These are phyloP conservation scores for Polygonum aviculare DNA, from an alignment of 148 eudicot genomes.

Conservation along the genomic window DNA sequence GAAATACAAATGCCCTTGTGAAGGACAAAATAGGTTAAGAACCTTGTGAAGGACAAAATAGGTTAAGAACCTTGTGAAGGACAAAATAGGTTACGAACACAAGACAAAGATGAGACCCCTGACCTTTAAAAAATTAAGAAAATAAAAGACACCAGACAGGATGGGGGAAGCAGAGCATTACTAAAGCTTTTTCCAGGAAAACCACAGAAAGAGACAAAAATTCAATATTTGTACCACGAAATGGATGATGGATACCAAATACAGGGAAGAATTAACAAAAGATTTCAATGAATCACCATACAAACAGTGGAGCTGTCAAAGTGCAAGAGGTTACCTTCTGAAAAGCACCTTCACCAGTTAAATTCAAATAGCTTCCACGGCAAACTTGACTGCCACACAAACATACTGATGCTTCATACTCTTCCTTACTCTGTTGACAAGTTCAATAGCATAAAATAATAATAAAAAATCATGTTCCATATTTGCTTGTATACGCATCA, in stretches of 20 bases:
- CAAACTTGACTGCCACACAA: slow-evolving; percentile 97
- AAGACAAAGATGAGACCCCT: not conserved
- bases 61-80: not conserved
- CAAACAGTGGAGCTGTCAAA: not conserved
- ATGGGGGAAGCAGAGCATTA: not conserved
- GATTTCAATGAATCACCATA: not conserved
- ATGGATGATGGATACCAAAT: not conserved
- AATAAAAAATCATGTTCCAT: not conserved
- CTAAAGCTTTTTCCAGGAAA: not conserved
- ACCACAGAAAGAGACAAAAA: not conserved
- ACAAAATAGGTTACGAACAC: not conserved
- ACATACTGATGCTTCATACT: slow-evolving; percentile 95
- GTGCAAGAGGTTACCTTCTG: slow-evolving; percentile 50
- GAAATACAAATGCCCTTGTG: not conserved
- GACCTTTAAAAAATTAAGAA: not conserved
- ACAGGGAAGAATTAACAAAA: not conserved
- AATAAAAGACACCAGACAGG: not conserved
- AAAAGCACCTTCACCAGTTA: slow-evolving; percentile 91
- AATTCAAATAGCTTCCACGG: slow-evolving; percentile 95
- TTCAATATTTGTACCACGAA: not conserved
- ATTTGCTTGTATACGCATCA: not conserved
- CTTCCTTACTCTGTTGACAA: slow-evolving; percentile 80
- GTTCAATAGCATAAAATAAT: slow-evolving; percentile 10
- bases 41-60: not conserved
- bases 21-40: not conserved